Conservation (phyloP, 768 basidiomycete genomes). For the Candolleomyces eurysporus region DNA sequence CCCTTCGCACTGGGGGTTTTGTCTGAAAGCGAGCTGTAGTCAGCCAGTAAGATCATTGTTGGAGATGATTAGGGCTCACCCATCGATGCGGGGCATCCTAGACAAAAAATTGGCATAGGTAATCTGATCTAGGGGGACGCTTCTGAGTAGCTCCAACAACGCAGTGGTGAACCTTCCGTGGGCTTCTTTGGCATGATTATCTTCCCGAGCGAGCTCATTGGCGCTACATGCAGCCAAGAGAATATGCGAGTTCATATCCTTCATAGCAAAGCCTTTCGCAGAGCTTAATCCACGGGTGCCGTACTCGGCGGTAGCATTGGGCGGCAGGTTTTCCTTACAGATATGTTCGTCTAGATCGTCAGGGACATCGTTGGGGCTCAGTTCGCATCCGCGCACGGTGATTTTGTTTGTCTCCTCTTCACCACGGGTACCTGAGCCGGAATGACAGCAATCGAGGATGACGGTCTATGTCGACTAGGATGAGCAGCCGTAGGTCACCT, state of each 20-base stretch:
- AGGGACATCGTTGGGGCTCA: conserved; percentile 8
- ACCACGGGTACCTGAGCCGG: conserved; percentile 32
- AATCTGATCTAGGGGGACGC: conserved; percentile 19
- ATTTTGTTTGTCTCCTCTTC: neutral
- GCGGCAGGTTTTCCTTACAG: conserved; percentile 1
- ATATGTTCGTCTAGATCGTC: conserved; percentile 24
- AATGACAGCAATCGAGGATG: conserved; percentile 46
- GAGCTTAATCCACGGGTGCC: neutral
- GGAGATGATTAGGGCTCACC: conserved; percentile 14
- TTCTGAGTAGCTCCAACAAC: conserved; percentile 24
- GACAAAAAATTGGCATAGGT: conserved; percentile 33
- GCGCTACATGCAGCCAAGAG: conserved; percentile 44
- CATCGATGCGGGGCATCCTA: conserved; percentile 22
- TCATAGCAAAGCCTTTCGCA: conserved; percentile 14
- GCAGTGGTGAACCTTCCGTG: conserved; percentile 29
- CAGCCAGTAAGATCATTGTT: neutral
- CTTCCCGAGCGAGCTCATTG: conserved; percentile 22
- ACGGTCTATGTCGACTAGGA: conserved; percentile 30
- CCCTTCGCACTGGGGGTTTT: conserved; percentile 17
- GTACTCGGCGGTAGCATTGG: neutral
- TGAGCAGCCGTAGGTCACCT: neutral
- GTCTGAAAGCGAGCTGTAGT: conserved; percentile 4
- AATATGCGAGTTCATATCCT: conserved; percentile 34
- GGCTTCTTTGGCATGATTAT: neutral
- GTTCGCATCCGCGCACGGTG: neutral